Base-by-base conservation (phyloP, 2,329 filamentous ascomycete genomes). In the Nothopassalora personata region DNA sequence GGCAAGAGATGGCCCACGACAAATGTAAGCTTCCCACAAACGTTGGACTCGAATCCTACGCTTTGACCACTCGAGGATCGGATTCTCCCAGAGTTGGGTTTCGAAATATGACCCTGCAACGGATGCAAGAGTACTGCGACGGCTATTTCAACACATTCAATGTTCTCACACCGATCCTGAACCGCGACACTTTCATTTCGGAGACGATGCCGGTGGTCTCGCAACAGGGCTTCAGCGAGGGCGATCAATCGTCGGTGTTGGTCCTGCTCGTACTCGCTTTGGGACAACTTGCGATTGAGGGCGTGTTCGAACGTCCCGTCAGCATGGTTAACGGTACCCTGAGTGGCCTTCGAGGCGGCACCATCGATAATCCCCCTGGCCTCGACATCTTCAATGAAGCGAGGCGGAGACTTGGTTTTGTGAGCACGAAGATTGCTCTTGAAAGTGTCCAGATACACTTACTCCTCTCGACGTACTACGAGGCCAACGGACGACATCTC, bases 371-470 rank as follows among this genome's bases (percentile, higher is more conserved):
- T 18, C 83, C 83, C 1, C 84, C 84, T 0, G 84, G 84, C 0
- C 68, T 86, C 2, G 76, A 77, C 1, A 76, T 85, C 36, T 86
- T 86, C 71, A 86, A 86, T 62, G 84, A 86, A 69, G 84, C 83
- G 15, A 77, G 84, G 53, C 79, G 78, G 59, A 76, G 82, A n/a
- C 77, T 86, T 67, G 84, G 84, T 0, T 85, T 85, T 67, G 76
- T 80, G 9, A 66, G 81, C 55, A 80, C 80, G 1, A 79, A 83
- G 27, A 82, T 78, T 66, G 82, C 77, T 53, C 69, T 86, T 28
- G 83, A 85, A 64, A 84, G 81, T 60, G 77, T 86, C 7, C 84
- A 86, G 65, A 79, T 84, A 49, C 79, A 81, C 64, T 75, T 83
- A 6, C 72, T 87, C 30, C 77, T 81, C 58, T 81, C 82, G 7